Percentiles rank a stretch among this genome's conserved stretches.
These are phyloP conservation scores for Salix brachista DNA, from an alignment of 345 rosid species.

Conservation along the genomic window DNA sequence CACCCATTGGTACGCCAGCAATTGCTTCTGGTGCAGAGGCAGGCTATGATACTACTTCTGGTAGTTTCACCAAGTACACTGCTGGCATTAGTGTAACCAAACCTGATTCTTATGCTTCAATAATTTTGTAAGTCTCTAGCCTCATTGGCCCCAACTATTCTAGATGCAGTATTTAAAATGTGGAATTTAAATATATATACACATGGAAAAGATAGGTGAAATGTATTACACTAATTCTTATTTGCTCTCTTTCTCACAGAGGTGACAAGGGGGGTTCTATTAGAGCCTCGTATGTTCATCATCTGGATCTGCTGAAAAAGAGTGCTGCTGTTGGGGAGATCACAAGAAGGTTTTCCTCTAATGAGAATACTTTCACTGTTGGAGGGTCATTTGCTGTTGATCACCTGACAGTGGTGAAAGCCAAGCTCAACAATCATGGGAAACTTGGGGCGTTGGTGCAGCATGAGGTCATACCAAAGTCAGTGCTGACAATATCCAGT, in stretches of 20 bases:
- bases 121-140: constrained; percentile 57
- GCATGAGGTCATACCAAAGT: constrained; percentile 78
- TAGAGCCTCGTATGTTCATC: constrained; percentile 70
- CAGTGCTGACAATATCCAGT: constrained; percentile 67
- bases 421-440: constrained; percentile 80
- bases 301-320: constrained; percentile 59
- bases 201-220: neutral
- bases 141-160: neutral
- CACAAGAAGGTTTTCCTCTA: constrained; percentile 73
- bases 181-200: neutral
- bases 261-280: constrained; percentile 90
- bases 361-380: constrained; percentile 77
- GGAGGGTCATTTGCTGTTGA: constrained; percentile 78
- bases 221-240: neutral
- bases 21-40: constrained; percentile 96
- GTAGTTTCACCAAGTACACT: constrained; percentile 72
- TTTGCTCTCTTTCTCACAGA: constrained; percentile 27
- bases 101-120: constrained; percentile 69
- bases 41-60: constrained; percentile 63
- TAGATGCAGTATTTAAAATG: neutral
- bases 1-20: constrained; percentile 75
- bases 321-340: constrained; percentile 73
- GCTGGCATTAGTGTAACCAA: constrained; percentile 70
- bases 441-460: constrained; percentile 76
- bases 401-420: constrained; percentile 66